These are phyloP conservation scores for Rhizopus microsporus DNA, from an alignment of 371 early-diverging fungal species.

Conservation along the genomic window DNA sequence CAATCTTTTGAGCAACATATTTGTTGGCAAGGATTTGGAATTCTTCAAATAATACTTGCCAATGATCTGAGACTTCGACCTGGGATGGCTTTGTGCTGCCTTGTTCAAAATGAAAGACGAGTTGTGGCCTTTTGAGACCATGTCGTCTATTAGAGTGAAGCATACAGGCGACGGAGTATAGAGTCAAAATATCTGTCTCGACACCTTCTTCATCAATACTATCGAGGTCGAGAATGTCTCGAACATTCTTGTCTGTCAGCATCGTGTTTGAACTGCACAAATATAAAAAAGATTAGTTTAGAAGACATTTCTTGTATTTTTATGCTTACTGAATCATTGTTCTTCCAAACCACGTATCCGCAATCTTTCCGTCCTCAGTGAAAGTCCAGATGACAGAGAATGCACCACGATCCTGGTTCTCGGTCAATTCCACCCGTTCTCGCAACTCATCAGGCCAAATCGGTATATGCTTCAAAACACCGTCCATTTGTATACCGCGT, in stretches of 20 bases:
- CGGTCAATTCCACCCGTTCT: slow-evolving; percentile 52
- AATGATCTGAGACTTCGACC: slow-evolving; percentile 76
- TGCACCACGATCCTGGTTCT: slow-evolving; percentile 60
- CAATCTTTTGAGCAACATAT: slow-evolving; percentile 85
- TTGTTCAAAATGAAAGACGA: slow-evolving; percentile 49
- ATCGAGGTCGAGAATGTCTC: slow-evolving; percentile 70
- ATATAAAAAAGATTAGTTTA: neutral
- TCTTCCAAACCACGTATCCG: slow-evolving; percentile 68
- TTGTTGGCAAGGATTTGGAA: slow-evolving; percentile 95
- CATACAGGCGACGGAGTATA: slow-evolving; percentile 65
- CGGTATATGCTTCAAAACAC: slow-evolving; percentile 75
- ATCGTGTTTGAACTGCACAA: slow-evolving; percentile 53
- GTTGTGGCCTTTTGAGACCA: slow-evolving; percentile 45
- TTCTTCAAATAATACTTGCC: slow-evolving; percentile 91
- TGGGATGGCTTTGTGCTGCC: slow-evolving; percentile 55
- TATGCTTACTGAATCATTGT: slow-evolving; percentile 72
- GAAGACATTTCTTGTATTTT: neutral
- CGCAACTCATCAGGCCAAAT: slow-evolving; percentile 93
- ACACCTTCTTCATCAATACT: slow-evolving; percentile 16
- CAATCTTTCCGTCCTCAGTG: slow-evolving; percentile 57
- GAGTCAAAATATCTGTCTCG: slow-evolving; percentile 6
- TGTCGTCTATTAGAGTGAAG: slow-evolving; percentile 31
- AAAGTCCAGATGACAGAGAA: slow-evolving; percentile 91
- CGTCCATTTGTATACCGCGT: slow-evolving; percentile 81
- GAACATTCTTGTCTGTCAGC: slow-evolving; percentile 88